These are phyloP conservation scores for Fagus crenata DNA, from an alignment of 306 rosid genomes.

Conservation along the genomic window DNA sequence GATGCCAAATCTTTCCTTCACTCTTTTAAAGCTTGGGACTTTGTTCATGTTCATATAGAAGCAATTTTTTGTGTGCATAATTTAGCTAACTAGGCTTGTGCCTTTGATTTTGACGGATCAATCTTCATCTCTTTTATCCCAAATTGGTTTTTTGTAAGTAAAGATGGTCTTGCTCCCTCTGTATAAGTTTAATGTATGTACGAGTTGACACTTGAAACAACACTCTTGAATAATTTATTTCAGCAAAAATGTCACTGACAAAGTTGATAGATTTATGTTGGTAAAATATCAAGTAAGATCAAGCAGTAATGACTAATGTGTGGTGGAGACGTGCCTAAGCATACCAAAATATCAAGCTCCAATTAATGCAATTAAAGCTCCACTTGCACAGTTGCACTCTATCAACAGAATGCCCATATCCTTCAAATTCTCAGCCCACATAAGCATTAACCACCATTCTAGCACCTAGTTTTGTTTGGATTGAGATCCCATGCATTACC, in stretches of 20 bases:
- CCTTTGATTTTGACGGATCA: too few relatives aligned
- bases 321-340: not conserved
- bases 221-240: not conserved
- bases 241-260: not conserved
- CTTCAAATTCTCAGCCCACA: constrained; percentile 39
- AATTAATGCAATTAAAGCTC: constrained; percentile 18
- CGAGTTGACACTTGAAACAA: not conserved
- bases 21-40: too few relatives aligned
- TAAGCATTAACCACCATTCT: constrained; percentile 23
- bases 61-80: too few relatives aligned
- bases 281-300: not conserved
- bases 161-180: too few relatives aligned
- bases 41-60: too few relatives aligned
- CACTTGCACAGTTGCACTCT: constrained; percentile 16
- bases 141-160: too few relatives aligned
- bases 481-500: too few relatives aligned
- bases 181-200: too few relatives aligned
- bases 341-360: not conserved
- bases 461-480: constrained; percentile 50
- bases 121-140: too few relatives aligned
- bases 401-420: not conserved
- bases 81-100: too few relatives aligned
- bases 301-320: not conserved
- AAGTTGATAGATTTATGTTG: not conserved
- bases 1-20: too few relatives aligned